Conservation (phyloP, 2,329 filamentous ascomycete genomes). For the Hypoxylon sp. region DNA sequence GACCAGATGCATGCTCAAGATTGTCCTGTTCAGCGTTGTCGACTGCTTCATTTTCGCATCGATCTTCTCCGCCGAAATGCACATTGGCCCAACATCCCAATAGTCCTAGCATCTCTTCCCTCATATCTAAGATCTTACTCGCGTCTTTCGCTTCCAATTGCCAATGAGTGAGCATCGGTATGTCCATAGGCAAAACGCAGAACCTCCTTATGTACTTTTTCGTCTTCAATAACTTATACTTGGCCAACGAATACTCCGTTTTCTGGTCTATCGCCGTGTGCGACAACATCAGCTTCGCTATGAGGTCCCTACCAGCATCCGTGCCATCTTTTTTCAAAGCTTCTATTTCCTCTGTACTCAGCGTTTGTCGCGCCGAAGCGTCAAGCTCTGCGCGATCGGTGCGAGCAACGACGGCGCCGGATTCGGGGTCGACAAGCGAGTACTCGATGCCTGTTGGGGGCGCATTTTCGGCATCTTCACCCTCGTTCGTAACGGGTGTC, state of each 20-base stretch:
- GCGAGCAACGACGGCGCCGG: constrained; percentile 66
- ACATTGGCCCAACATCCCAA: constrained; percentile 92
- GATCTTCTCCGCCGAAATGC: constrained; percentile 72
- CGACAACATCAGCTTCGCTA: constrained; percentile 91
- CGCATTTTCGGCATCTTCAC: constrained; percentile 57
- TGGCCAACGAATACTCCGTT: constrained; percentile 91
- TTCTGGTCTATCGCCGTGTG: constrained; percentile 94
- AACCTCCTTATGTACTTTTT: constrained; percentile 95
- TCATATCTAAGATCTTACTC: constrained; percentile 84
- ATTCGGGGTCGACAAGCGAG: constrained; percentile 62
- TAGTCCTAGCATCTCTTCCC: constrained; percentile 86
- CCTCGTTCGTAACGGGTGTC: constrained; percentile 56
- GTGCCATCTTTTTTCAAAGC: constrained; percentile 80
- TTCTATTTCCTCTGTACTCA: constrained; percentile 83
- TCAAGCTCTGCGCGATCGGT: constrained; percentile 73
- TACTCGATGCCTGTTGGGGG: constrained; percentile 64
- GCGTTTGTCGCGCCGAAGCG: constrained; percentile 77
- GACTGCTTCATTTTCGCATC: constrained; percentile 47
- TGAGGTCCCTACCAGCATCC: constrained; percentile 87
- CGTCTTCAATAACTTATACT: constrained; percentile 95
- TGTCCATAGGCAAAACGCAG: constrained; percentile 85
- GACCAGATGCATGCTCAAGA: constrained; percentile 58
- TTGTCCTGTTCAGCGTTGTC: constrained; percentile 44
- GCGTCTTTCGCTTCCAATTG: constrained; percentile 85
- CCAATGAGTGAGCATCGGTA: constrained; percentile 81